phyloP scores from a whole-genome alignment of 192 early-diverging fungal species.

The Kickxella alabastrina region DNA sequence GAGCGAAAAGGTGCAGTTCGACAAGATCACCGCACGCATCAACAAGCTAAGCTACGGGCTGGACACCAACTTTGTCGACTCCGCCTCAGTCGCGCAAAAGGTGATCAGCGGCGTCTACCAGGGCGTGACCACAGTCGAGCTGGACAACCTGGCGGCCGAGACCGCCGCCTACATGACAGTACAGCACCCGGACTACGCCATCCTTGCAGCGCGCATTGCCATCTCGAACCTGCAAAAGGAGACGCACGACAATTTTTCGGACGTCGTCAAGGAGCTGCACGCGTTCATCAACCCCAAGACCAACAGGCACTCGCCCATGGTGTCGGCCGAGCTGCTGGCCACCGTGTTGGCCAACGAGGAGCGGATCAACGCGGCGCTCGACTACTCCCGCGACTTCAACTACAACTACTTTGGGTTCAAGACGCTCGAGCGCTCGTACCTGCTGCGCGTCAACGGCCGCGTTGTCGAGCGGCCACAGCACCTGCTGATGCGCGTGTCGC shows the following conservation, averaged over 20 bases:
- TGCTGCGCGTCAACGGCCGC: constrained; percentile 80
- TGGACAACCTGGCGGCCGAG: constrained; percentile 96
- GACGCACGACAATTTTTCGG: constrained; percentile 75
- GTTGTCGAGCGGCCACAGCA: constrained; percentile 96
- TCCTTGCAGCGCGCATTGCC: constrained; percentile 93
- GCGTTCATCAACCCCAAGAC: constrained; percentile 88
- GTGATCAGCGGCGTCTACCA: constrained; percentile 94
- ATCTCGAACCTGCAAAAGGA: constrained; percentile 91
- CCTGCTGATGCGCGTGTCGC: constrained; percentile 96
- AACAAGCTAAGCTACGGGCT: constrained; percentile 92
- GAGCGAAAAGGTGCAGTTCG: constrained; percentile 91
- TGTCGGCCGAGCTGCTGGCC: constrained; percentile 72
- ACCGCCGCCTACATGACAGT: constrained; percentile 85
- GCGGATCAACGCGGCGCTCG: constrained; percentile 88
- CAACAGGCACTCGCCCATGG: constrained; percentile 82
- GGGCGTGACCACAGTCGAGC: constrained; percentile 92
- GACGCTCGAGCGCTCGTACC: constrained; percentile 94
- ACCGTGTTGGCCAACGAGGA: constrained; percentile 71
- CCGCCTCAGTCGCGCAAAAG: constrained; percentile 87
- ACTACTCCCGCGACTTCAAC: constrained; percentile 95
- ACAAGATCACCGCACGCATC: constrained; percentile 92
- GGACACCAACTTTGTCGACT: constrained; percentile 88
- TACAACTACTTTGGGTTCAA: constrained; percentile 99
- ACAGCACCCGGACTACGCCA: constrained; percentile 93
- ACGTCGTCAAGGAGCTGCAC: constrained; percentile 83